Base-by-base conservation (phyloP, 2,329 filamentous ascomycete species). In the Trichoderma endophyticum region DNA sequence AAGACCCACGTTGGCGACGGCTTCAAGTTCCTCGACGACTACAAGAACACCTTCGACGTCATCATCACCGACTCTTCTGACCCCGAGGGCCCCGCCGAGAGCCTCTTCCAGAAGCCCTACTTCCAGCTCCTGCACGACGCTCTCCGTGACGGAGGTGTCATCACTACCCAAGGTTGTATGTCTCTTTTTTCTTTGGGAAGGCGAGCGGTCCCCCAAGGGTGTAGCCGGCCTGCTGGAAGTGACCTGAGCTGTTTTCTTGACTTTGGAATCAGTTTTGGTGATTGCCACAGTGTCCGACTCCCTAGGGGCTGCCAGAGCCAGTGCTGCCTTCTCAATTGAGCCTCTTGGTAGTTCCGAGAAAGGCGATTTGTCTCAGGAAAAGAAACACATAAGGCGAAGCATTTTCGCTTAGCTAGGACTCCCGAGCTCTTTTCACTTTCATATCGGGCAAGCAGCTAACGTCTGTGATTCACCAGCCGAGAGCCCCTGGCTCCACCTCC, bases 91-190 rank as follows among this genome's bases (percentile, higher is more conserved):
- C 96, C 96, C 36, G 96, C 96, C 77, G 95, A 98, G 90, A 92
- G 89, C 79, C 89, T 99, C 76, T 99, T 99, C 92, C 90, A 98
- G 89, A 98, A 98, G 89, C 92, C 94, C 74, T 99, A 99, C 90
- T 99, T 98, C 84, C 88, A 98, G 88, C 91, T 99, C 77, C 89
- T 99, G 74, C 88, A 92, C 83, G 93, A 91, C 80, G 96, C 96
- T 79, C 91, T 98, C 78, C 91, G 93, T 77, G 94, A 97, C 80
- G 95, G 95, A 85, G 96, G 96, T 87, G 94, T 99, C 81, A 98
- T 99, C 86, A 95, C 94, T 85, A 99, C 96, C 82, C 96, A 99
- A 98, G 96, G 96, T 99, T 97, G 94, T 97, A 94, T 89, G 94
- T 93, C 90, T 91, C 91, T 57, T 89, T 90, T 87, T 88, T 82